These are phyloP conservation scores for Clonostachys byssicola DNA, from an alignment of 2,329 filamentous ascomycete species.

Conservation along the genomic window DNA sequence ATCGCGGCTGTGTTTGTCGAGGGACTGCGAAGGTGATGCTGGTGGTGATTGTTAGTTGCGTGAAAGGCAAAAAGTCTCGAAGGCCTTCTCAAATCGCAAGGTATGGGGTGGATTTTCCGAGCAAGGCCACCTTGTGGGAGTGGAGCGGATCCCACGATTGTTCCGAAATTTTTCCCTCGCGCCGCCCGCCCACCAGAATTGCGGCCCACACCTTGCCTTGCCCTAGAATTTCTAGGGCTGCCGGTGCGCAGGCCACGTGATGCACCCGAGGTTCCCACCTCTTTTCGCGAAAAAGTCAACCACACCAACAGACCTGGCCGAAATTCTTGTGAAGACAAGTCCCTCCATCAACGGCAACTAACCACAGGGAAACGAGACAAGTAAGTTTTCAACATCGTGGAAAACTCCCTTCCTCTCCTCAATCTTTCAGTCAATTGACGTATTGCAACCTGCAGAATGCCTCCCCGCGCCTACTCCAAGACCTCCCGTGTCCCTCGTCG, in stretches of 20 bases:
- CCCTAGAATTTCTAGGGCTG: conserved; percentile 22
- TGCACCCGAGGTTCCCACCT: background rate
- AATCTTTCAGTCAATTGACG: too few relatives aligned
- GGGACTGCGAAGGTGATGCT: conserved; percentile 25
- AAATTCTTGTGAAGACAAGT: conserved; percentile 4
- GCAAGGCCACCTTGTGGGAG: conserved; percentile 27
- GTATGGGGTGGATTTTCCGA: conserved; percentile 23
- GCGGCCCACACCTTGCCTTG: too few relatives aligned
- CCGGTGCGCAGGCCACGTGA: background rate
- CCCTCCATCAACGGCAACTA: conserved; percentile 18
- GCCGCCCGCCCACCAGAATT: background rate
- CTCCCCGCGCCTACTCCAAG: conserved; percentile 80
- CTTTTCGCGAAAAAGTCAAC: conserved; percentile 13
- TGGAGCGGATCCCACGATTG: conserved; percentile 24
- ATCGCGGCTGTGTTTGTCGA: conserved; percentile 58
- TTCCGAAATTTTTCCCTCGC: conserved; percentile 16
- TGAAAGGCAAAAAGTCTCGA: conserved; percentile 22
- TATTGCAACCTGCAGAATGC: conserved; percentile 21
- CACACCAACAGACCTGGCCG: conserved; percentile 26
- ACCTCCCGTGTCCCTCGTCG: conserved; percentile 98
- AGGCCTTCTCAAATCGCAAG: too few relatives aligned
- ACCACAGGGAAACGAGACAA: conserved; percentile 31
- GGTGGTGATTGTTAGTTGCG: conserved; percentile 36
- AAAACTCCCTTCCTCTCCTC: too few relatives aligned
- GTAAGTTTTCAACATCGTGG: conserved; percentile 17